A percentile compares a stretch with the other conserved stretches of the same genome.
These are phyloP conservation scores for Solanum hybrid DNA, from an alignment of 305 asterid genomes.

Conservation along the genomic window DNA sequence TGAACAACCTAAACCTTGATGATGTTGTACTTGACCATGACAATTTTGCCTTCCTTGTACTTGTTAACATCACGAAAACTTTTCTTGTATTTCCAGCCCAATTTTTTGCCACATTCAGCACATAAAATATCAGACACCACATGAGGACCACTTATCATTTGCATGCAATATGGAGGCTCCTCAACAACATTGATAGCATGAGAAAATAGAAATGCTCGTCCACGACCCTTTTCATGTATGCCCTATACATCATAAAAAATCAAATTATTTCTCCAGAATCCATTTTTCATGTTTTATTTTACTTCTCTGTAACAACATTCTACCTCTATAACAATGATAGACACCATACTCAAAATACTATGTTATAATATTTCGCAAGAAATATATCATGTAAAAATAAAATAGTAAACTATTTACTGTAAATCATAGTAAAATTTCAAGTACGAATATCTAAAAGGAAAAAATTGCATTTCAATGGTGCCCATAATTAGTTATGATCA, in stretches of 20 bases:
- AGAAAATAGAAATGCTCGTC: constrained; percentile 12
- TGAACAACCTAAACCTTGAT: background rate
- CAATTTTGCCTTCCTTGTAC: constrained; percentile 8
- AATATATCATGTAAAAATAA: too few relatives aligned
- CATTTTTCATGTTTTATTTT: background rate
- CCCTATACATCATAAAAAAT: background rate
- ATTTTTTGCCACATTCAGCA: constrained; percentile 3
- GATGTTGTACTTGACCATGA: background rate
- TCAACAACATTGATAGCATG: background rate
- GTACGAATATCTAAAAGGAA: background rate
- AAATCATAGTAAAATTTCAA: too few relatives aligned
- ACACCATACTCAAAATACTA: background rate
- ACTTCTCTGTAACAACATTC: background rate
- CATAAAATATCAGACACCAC: constrained; percentile 5
- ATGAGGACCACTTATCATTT: background rate
- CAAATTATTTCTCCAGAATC: background rate
- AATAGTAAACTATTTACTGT: too few relatives aligned
- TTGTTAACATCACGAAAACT: background rate
- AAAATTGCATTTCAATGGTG: background rate
- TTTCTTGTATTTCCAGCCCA: constrained; percentile 5
- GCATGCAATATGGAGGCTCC: background rate
- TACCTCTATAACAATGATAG: background rate
- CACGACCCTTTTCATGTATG: background rate
- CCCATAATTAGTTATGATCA: background rate
- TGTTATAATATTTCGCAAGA: background rate